A percentile compares a stretch with the other conserved stretches of the same genome.
Evolutionary conservation across 495 filamentous ascomycete species (phyloP).

Genomic region (Annulohypoxylon nitens): DNA sequence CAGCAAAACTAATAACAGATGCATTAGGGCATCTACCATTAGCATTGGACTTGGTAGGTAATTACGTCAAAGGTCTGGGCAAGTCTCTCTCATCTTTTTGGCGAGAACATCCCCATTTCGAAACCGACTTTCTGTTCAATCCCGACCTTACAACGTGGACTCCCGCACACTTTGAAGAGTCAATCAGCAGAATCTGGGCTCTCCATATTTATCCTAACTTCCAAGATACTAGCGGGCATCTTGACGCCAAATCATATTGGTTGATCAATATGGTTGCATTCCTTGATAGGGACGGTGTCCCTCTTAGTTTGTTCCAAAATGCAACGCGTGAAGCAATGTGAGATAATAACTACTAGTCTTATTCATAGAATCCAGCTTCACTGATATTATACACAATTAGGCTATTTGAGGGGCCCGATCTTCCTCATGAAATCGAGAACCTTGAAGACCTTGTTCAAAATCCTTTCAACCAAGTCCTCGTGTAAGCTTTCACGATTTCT

Average conservation of each 20-base stretch:
- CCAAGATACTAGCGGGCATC: neutral
- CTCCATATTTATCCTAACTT: conserved; percentile 5
- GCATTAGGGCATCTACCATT: conserved; percentile 4
- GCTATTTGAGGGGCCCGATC: conserved; percentile 7
- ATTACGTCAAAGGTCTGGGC: neutral
- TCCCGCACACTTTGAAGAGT: neutral
- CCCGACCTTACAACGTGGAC: neutral
- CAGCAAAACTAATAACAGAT: neutral
- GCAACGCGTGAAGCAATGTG: conserved; percentile 4
- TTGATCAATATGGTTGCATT: conserved; percentile 11
- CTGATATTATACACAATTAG: neutral
- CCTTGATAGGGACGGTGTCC: neutral
- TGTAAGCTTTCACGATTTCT: neutral
- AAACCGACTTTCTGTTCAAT: conserved; percentile 8
- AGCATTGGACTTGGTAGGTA: conserved; percentile 6
- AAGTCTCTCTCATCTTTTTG: conserved; percentile 12
- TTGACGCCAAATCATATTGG: neutral
- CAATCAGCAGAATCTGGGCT: conserved; percentile 7
- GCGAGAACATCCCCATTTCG: conserved; percentile 11
- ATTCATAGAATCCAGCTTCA: neutral
- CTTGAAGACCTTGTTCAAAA: conserved; percentile 8
- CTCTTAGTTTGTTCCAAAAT: neutral
- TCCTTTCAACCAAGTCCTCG: conserved; percentile 1
- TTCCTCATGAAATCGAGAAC: neutral
- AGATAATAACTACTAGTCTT: neutral